A percentile compares a stretch with the other conserved stretches of the same genome.
These are phyloP conservation scores for Sphaerosporella brunnea DNA, from an alignment of 495 filamentous ascomycete genomes.

Conservation along the genomic window DNA sequence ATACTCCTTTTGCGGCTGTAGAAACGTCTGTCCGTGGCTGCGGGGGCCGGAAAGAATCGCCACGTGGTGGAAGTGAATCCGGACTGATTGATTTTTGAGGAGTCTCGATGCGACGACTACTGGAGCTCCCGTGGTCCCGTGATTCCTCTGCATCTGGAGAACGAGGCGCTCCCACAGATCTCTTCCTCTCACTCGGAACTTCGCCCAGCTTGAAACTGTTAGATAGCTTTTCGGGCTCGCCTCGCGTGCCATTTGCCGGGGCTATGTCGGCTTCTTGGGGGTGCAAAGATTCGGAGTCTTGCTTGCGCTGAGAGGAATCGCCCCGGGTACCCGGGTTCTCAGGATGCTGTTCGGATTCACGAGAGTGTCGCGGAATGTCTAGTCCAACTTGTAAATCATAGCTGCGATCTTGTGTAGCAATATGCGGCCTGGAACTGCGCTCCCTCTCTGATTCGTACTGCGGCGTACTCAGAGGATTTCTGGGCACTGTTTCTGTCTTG, in stretches of 20 bases:
- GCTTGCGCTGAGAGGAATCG: not conserved
- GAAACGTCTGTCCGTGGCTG: slow-evolving; percentile 12
- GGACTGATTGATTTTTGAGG: not conserved
- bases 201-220: slow-evolving; percentile 60
- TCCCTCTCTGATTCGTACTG: slow-evolving; percentile 16
- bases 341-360: slow-evolving; percentile 11
- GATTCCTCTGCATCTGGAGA: slow-evolving; percentile 9
- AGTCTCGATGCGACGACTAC: not conserved
- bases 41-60: slow-evolving; percentile 21
- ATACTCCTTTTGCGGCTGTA: slow-evolving; percentile 14
- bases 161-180: slow-evolving; percentile 27
- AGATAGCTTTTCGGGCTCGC: too few species aligned
- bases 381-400: slow-evolving; percentile 32
- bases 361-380: slow-evolving; percentile 16
- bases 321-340: slow-evolving; percentile 7
- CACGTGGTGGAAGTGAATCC: slow-evolving; percentile 20
- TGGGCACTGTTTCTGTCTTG: slow-evolving; percentile 8
- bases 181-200: slow-evolving; percentile 47
- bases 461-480: slow-evolving; percentile 9
- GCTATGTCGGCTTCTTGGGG: too few species aligned
- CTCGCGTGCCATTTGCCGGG: too few species aligned
- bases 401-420: slow-evolving; percentile 77
- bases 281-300: too few species aligned
- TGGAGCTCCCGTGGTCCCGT: slow-evolving; percentile 9
- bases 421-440: slow-evolving; percentile 44